Percentiles rank a stretch among this genome's conserved stretches.
Conservation (phyloP, 352 stramenopile genomes). For the Globisporangium uncinulatum region DNA sequence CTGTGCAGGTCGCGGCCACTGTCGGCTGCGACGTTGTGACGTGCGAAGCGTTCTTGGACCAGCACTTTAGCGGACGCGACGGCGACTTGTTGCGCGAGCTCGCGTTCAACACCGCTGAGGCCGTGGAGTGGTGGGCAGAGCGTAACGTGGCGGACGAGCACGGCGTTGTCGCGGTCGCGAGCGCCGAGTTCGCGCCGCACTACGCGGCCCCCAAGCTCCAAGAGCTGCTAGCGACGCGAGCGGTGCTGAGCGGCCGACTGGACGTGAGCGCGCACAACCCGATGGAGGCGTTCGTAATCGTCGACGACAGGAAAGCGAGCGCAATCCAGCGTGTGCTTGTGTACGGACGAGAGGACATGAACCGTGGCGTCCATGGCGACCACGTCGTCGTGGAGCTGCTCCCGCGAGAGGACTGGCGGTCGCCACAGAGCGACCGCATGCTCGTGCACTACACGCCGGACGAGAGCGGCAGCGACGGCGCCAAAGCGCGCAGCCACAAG, state of each 20-base stretch:
- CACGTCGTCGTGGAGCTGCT: constrained; percentile 93
- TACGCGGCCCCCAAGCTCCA: constrained; percentile 27
- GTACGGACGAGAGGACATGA: constrained; percentile 84
- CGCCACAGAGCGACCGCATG: constrained; percentile 50
- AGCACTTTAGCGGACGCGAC: constrained; percentile 26
- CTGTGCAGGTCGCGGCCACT: constrained; percentile 25
- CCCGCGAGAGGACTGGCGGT: constrained; percentile 68
- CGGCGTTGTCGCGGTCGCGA: constrained; percentile 15
- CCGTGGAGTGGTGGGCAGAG: constrained; percentile 38
- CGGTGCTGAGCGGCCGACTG: constrained; percentile 42
- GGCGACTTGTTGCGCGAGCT: constrained; percentile 47
- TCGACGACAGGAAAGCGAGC: constrained; percentile 25
- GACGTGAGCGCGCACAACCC: constrained; percentile 71
- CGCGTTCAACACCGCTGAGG: constrained; percentile 53
- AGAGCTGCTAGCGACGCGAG: constrained; percentile 22
- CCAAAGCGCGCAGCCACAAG: constrained; percentile 3
- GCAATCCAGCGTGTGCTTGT: constrained; percentile 59
- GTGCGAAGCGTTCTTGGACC: constrained; percentile 44
- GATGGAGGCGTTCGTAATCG: constrained; percentile 64
- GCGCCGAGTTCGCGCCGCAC: constrained; percentile 57
- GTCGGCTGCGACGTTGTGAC: constrained; percentile 46
- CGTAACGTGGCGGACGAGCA: constrained; percentile 17
- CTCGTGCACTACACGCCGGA: constrained; percentile 67
- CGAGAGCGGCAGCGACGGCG: constrained; percentile 24
- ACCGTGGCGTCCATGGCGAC: constrained; percentile 97